These are phyloP conservation scores for Spinacia oleracea DNA, from an alignment of 179 eudicot genomes.

Conservation along the genomic window DNA sequence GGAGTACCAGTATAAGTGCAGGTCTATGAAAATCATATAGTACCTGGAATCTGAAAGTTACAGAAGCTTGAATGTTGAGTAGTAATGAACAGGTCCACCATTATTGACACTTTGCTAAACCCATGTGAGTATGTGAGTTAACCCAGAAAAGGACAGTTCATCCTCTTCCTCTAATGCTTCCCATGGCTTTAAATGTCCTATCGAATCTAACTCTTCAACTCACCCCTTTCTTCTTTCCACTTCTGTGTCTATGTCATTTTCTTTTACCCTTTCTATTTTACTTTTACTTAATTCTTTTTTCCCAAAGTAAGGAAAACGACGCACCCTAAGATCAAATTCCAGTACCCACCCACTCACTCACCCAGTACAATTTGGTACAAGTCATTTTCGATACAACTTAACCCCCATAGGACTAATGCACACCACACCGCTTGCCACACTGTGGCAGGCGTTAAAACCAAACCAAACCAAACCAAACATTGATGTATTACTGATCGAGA, in stretches of 20 bases:
- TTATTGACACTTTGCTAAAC: not conserved
- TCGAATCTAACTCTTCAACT: not conserved
- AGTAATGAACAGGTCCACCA: not conserved
- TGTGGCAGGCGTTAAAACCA: no score
- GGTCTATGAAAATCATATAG: not conserved
- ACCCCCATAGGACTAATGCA: not conserved
- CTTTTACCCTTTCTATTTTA: not conserved
- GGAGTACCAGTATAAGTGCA: no score
- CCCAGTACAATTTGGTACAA: no score
- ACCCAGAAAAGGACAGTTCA: not conserved
- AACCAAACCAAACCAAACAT: no score
- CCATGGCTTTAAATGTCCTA: not conserved
- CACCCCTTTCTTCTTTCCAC: not conserved
- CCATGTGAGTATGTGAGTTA: conserved; percentile 8
- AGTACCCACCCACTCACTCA: no score
- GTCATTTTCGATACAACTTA: no score
- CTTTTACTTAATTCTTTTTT: not conserved
- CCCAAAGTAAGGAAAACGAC: no score
- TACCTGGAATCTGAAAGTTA: conserved; percentile 10
- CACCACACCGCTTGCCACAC: no score
- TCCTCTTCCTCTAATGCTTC: not conserved
- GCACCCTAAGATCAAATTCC: no score
- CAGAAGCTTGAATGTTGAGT: not conserved
- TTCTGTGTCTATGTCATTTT: not conserved
- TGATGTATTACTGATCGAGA: no score